These are phyloP conservation scores for Ocimum tenuiflorum DNA, from an alignment of 257 asterid species.

Conservation along the genomic window DNA sequence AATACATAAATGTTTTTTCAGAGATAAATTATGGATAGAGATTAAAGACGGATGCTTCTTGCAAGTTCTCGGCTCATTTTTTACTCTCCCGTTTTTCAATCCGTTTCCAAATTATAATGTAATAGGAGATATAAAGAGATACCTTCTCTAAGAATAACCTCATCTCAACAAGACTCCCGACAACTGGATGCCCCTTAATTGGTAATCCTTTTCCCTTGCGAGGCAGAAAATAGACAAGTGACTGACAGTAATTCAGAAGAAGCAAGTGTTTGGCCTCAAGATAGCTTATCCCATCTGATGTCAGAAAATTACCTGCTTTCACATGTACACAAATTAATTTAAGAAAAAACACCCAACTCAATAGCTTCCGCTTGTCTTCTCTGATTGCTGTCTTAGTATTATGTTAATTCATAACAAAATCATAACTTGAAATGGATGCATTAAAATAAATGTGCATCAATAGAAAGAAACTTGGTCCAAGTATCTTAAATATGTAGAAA, in stretches of 20 bases:
- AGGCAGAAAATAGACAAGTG: constrained; percentile 76
- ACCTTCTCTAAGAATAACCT: constrained; percentile 91
- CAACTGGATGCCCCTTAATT: constrained; percentile 84
- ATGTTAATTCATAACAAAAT: too few species aligned
- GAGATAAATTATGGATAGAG: not conserved
- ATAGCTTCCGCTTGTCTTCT: not conserved
- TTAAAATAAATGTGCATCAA: too few species aligned
- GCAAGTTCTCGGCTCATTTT: too few species aligned
- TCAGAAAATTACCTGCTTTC: constrained; percentile 57
- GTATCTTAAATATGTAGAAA: not conserved
- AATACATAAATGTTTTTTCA: not conserved
- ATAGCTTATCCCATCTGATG: constrained; percentile 82
- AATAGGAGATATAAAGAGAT: not conserved
- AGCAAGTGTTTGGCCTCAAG: constrained; percentile 85
- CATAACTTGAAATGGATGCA: too few species aligned
- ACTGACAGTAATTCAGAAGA: constrained; percentile 81
- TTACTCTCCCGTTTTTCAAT: not conserved
- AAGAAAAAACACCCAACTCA: not conserved
- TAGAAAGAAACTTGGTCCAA: not conserved
- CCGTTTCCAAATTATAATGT: not conserved
- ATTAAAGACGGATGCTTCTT: not conserved
- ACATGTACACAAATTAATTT: constrained; percentile 40
- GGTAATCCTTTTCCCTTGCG: constrained; percentile 75
- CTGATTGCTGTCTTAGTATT: too few species aligned
- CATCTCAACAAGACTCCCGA: constrained; percentile 70